Evolutionary conservation across 768 basidiomycete species (phyloP).

Genomic region (Suillus weaverae): DNA sequence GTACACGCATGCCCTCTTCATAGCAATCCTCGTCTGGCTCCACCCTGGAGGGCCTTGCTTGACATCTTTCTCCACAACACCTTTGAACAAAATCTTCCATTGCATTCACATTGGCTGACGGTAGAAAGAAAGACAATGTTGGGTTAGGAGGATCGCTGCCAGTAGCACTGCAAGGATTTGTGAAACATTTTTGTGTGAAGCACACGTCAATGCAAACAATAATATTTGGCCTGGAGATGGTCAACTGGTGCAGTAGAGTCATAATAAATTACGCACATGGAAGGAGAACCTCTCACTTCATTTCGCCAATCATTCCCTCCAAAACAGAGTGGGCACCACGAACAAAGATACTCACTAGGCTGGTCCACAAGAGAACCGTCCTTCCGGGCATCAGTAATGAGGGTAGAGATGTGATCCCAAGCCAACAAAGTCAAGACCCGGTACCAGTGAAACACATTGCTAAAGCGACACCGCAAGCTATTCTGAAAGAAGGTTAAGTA

Average conservation of each 20-base stretch:
- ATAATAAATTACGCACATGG: background rate
- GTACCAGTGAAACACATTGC: slow-evolving; percentile 29
- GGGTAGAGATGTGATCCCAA: slow-evolving; percentile 12
- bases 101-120: background rate
- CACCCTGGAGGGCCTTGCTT: background rate
- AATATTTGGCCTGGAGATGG: slow-evolving; percentile 20
- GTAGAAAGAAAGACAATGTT: background rate
- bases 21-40: slow-evolving; percentile 9
- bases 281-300: background rate
- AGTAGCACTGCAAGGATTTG: slow-evolving; percentile 13
- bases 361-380: background rate
- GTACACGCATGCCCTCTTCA: slow-evolving; percentile 27
- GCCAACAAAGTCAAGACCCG: slow-evolving; percentile 16
- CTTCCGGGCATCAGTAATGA: slow-evolving; percentile 4
- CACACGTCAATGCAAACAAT: slow-evolving; percentile 35
- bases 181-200: slow-evolving; percentile 33
- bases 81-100: slow-evolving; percentile 7
- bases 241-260: background rate
- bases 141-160: slow-evolving; percentile 2
- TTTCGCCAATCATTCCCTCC: slow-evolving; percentile 7
- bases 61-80: background rate
- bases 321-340: slow-evolving; percentile 31
- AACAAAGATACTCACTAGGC: slow-evolving; percentile 23
- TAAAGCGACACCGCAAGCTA: slow-evolving; percentile 23
- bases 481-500: slow-evolving; percentile 19